A percentile compares a stretch with the other conserved stretches of the same genome.
Evolutionary conservation across 2,329 filamentous ascomycete species (phyloP).

Genomic region (Colletotrichum ledebouriae): DNA sequence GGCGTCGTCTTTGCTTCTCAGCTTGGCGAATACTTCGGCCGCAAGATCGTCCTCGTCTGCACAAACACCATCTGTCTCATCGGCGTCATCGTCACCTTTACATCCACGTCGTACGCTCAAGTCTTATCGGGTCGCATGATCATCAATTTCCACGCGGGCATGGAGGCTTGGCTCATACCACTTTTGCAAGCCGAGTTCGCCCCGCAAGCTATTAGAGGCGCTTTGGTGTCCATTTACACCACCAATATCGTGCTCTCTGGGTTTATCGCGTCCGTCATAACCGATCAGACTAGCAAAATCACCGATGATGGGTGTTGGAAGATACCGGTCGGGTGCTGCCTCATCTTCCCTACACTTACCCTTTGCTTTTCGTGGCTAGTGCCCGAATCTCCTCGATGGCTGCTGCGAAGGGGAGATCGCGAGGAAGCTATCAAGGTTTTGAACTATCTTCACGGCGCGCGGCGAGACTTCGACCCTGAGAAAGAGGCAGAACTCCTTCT

Average conservation of each 20-base stretch:
- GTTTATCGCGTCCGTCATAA: not conserved
- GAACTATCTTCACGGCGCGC: not conserved
- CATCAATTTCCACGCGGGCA: not conserved
- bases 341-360: not conserved
- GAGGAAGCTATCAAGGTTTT: not conserved
- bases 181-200: not conserved
- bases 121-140: not conserved
- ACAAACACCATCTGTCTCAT: not conserved
- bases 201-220: not conserved
- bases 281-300: not conserved
- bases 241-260: not conserved
- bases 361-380: not conserved
- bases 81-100: not conserved
- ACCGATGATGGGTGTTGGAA: not conserved
- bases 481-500: not conserved
- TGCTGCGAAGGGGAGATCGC: not conserved
- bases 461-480: not conserved
- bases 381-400: slow-evolving; percentile 4
- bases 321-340: not conserved
- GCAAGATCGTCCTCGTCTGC: not conserved
- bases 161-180: slow-evolving; percentile 8
- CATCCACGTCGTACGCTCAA: not conserved
- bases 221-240: slow-evolving; percentile 1
- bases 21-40: not conserved
- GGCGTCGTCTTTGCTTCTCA: not conserved